Evolutionary conservation across 2,329 filamentous ascomycete species (phyloP), one percentile per base, ranked within the genome.

Genomic region (Microdochium paspali): DNA sequence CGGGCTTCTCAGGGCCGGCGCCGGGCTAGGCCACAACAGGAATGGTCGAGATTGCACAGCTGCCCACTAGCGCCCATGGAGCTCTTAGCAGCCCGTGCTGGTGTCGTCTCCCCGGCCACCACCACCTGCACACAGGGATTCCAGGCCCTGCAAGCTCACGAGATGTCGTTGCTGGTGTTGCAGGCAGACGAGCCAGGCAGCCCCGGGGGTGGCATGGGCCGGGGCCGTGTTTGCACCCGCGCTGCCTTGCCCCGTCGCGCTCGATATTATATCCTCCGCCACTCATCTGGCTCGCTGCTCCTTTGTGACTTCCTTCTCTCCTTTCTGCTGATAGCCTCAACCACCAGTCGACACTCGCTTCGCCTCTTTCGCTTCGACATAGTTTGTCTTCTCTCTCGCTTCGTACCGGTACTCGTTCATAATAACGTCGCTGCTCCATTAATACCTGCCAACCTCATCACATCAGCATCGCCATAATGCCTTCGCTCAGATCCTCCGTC

Each of bases 401-500:
- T 21, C 20, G 7, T 9, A 10, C 20, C 12, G 4, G 6, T 10
- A 5, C 10, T 43, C 18, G 4, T 4, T 21, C 12, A 12, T 24
- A 23, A 23, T 43, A 43, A 13, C 39, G 20, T 25, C 39, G 39
- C 4, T 10, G 7, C 42, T 7, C 23, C 23, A 24, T 15, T 44
- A 44, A 44, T 26, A 12, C n/a, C 24, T 20, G 24, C 4, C 42
- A 25, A 13, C 23, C 3, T 9, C 42, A n/a, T 18, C 23, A 24
- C 12, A n/a, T 13, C 18, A 44, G 9, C 3, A 23, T 13, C 42
- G 3, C 45, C 56, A 67, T 49, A 31, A 84, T 84, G 80, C 70
- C 69, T 57, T 79, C 75, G 25, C 61, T 80, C 62, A 75, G 70
- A 62, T 65, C 70, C 52, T 66, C 73, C 50, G 54, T 78, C 53